Conservation (phyloP, 306 rosid species). For the Vigna unguiculata region DNA sequence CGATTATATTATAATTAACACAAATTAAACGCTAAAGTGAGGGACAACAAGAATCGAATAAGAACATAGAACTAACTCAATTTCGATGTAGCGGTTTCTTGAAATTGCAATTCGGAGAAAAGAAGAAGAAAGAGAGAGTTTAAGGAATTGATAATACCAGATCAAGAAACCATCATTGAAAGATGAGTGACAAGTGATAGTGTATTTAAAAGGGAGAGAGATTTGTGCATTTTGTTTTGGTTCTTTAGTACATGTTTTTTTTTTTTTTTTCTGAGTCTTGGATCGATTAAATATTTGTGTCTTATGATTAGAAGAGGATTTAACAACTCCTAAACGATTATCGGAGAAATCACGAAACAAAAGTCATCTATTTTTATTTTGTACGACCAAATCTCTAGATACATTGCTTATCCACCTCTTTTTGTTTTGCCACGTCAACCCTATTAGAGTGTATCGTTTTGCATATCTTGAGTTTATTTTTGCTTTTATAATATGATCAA, state of each 20-base stretch:
- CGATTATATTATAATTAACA: constrained; percentile 31
- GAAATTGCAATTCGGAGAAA: not conserved
- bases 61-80: no score
- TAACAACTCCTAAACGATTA: constrained; percentile 35
- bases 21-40: constrained; percentile 46
- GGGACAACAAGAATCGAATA: not conserved
- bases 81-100: not conserved
- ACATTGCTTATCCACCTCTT: not conserved
- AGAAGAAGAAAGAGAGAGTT: not conserved
- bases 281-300: no score
- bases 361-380: not conserved
- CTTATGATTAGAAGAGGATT: constrained; percentile 10
- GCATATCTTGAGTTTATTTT: not conserved
- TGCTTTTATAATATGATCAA: no score
- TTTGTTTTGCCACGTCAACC: constrained; percentile 22
- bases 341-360: constrained; percentile 16
- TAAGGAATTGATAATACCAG: constrained; percentile 41
- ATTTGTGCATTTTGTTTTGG: not conserved
- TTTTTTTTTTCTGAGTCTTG: no score
- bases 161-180: constrained; percentile 54
- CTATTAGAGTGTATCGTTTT: not conserved
- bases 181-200: constrained; percentile 36
- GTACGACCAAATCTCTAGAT: not conserved
- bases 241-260: constrained; percentile 4
- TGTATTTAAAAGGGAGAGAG: constrained; percentile 7